Evolutionary conservation across 495 filamentous ascomycete genomes (phyloP).

Genomic region (Monascus purpureus): DNA sequence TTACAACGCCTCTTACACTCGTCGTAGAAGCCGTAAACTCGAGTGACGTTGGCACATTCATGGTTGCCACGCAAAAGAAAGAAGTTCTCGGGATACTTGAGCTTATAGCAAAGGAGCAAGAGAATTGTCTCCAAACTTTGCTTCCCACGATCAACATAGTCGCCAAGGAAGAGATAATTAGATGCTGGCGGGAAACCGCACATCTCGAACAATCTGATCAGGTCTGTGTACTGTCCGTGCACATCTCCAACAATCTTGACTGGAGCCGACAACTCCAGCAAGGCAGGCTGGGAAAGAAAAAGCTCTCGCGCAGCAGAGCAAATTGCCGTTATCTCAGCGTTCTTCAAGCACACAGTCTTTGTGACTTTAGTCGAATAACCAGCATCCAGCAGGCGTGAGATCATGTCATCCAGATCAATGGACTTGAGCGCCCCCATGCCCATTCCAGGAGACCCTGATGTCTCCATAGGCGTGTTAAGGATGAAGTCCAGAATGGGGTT

Average conservation of each 20-base stretch:
- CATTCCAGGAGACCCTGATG: constrained; percentile 30
- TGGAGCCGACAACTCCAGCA: constrained; percentile 85
- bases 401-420: constrained; percentile 94
- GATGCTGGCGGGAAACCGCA: constrained; percentile 89
- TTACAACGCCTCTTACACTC: constrained; percentile 97
- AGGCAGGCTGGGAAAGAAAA: constrained; percentile 80
- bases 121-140: constrained; percentile 96
- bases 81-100: constrained; percentile 98
- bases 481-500: constrained; percentile 46
- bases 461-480: constrained; percentile 25
- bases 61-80: constrained; percentile 95
- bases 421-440: constrained; percentile 64
- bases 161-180: constrained; percentile 93
- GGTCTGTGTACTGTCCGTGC: constrained; percentile 94
- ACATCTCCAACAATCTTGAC: constrained; percentile 99
- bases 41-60: constrained; percentile 95
- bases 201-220: constrained; percentile 98
- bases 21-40: constrained; percentile 98
- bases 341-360: constrained; percentile 92
- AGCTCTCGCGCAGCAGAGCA: constrained; percentile 77
- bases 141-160: constrained; percentile 97
- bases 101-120: constrained; percentile 91
- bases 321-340: constrained; percentile 90
- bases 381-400: constrained; percentile 83
- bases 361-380: constrained; percentile 94